phyloP scores from a whole-genome alignment of 2,329 filamentous ascomycete species.

The Colletotrichum sojae region DNA sequence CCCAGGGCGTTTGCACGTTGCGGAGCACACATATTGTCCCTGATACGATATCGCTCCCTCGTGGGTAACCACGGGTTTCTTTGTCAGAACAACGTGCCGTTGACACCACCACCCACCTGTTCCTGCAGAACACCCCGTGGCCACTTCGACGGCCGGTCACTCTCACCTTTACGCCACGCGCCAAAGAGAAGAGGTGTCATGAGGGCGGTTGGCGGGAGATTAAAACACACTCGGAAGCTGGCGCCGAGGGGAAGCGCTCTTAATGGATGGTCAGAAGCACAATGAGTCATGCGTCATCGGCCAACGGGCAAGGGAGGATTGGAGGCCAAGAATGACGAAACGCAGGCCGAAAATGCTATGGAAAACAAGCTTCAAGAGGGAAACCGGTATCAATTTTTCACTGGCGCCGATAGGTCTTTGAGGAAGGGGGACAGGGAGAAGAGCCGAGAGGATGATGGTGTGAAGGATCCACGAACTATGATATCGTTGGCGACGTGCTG shows the following conservation, averaged over 20 bases:
- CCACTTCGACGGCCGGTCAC: slow-evolving; percentile 2
- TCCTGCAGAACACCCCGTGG: slow-evolving; percentile 4
- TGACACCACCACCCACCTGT: slow-evolving; percentile 10
- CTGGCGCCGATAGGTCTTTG: neutral
- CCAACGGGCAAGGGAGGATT: neutral
- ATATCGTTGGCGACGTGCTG: slow-evolving; percentile 4
- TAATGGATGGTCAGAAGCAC: slow-evolving; percentile 12
- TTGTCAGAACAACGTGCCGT: slow-evolving; percentile 20
- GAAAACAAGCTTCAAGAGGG: slow-evolving; percentile 29
- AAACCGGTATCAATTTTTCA: neutral
- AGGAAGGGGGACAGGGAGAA: neutral
- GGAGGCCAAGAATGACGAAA: slow-evolving; percentile 15
- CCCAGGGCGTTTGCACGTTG: slow-evolving; percentile 10
- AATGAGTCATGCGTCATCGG: slow-evolving; percentile 31
- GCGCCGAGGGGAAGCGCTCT: slow-evolving; percentile 16
- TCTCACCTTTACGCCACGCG: neutral
- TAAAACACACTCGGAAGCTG: slow-evolving; percentile 3
- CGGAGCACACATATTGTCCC: slow-evolving; percentile 22
- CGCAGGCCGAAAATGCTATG: neutral
- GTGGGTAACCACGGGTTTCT: slow-evolving; percentile 2
- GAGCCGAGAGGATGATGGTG: slow-evolving; percentile 9
- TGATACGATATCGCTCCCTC: slow-evolving; percentile 11
- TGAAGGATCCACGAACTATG: slow-evolving; percentile 1
- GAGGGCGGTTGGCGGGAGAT: slow-evolving; percentile 18
- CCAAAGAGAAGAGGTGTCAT: slow-evolving; percentile 13